Percentiles rank a stretch among this genome's conserved stretches.
These are phyloP conservation scores for Microbotryum lychnidis-dioicae DNA, from an alignment of 1,284 basidiomycete genomes.

Conservation along the genomic window DNA sequence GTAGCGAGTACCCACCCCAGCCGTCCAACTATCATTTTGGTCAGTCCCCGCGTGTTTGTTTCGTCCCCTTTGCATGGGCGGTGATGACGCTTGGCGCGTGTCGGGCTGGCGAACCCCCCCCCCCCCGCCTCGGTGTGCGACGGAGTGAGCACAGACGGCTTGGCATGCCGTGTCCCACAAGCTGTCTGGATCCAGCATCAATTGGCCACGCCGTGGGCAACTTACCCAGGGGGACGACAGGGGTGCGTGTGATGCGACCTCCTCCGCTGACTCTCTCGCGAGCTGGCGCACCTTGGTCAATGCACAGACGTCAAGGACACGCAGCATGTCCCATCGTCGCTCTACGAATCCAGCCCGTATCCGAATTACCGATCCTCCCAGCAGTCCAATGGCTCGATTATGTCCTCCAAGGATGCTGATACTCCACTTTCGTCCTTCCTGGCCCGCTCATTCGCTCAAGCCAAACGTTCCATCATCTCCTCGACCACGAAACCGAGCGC, in stretches of 20 bases:
- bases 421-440: background rate
- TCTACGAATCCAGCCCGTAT: background rate
- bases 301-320: constrained; percentile 10
- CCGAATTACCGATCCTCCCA: background rate
- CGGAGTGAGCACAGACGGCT: no score
- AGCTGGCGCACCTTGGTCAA: background rate
- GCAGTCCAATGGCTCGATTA: no score
- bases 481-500: background rate
- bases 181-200: no score
- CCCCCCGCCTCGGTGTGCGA: background rate
- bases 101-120: background rate
- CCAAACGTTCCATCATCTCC: background rate
- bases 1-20: no score
- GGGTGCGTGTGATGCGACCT: background rate
- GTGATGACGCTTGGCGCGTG: no score
- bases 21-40: no score
- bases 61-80: no score
- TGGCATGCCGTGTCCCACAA: no score
- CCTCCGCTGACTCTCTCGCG: background rate
- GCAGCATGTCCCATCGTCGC: background rate
- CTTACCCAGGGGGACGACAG: no score
- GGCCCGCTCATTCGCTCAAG: background rate
- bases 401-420: no score
- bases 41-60: no score
- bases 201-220: background rate